Base-by-base conservation (phyloP, 352 stramenopile genomes). In the Pythium brachiatum region DNA sequence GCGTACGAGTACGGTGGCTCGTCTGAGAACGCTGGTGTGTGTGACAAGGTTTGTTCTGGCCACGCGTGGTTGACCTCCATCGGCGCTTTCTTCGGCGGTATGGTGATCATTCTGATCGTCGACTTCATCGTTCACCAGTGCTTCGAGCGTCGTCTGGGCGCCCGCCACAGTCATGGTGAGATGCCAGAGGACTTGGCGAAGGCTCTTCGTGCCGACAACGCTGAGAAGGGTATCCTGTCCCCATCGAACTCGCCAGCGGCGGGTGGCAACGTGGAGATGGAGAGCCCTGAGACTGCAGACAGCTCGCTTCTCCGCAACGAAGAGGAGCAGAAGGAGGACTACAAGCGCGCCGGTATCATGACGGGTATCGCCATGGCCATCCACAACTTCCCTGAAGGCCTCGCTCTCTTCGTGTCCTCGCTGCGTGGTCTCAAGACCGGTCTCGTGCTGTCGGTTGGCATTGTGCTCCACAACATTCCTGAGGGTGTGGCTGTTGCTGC, bases 371-470 rank as follows among this genome's bases (percentile, higher is more conserved):
- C 92, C 41, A 98, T 99, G 59, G 94, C 87, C 5, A 97, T 98
- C 36, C 97, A 99, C 75, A 99, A 99, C 74, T 97, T 99, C 67
- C 96, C 96, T 0, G 97, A 99, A 66, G 97, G 97, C 0, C 66
- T 99, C 9, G 97, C 95, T 16, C 97, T 97, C 7, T 99, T 98
- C 66, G 94, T 98, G 18, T 95, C 89, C 0, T 91, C 94, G 18
- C 72, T 99, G 0, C 72, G 89, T 20, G 92, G 97, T 66, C 86
- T 97, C 7, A 75, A 68, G 7, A 81, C 98, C 11, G 97, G 97
- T 41, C 73, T 89, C 29, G 84, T 96, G 43, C 78, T 99, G 9
- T 96, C 96, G 1, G 72, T 99, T 51, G 96, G 91, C 20, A 99
- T 99, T 67, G 96, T 92, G 11, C 82, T 99, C 29, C 97, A 99